These are phyloP conservation scores for Echinochloa phyllopogon DNA, from an alignment of 176 grass and related monocot genomes.

Conservation along the genomic window DNA sequence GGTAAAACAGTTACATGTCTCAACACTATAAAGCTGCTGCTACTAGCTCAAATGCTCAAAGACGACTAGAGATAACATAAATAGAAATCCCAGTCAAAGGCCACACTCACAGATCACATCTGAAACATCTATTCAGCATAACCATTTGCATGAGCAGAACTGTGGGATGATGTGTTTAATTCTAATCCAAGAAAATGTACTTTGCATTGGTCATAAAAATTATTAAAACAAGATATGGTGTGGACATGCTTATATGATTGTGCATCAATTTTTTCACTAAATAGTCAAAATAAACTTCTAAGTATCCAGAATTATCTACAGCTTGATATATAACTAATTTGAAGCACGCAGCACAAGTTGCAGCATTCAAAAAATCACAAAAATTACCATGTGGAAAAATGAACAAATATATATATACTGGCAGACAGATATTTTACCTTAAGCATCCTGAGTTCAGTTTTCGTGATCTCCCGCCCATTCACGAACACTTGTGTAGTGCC, in stretches of 20 bases:
- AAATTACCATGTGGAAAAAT: neutral
- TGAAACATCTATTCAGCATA: neutral
- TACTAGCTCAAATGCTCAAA: neutral
- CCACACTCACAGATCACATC: neutral
- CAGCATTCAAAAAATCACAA: conserved; percentile 1
- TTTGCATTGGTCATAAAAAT: too few relatives aligned
- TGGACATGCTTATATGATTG: neutral
- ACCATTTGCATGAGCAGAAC: too few relatives aligned
- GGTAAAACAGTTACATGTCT: neutral
- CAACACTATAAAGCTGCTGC: neutral
- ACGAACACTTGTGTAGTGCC: conserved; percentile 73
- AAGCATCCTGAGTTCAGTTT: conserved; percentile 63
- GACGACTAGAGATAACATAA: neutral
- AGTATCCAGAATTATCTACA: neutral
- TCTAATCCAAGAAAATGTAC: too few relatives aligned
- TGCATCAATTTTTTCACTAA: neutral
- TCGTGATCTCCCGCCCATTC: conserved; percentile 77
- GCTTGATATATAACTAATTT: neutral
- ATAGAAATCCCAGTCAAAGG: too few relatives aligned
- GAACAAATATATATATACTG: neutral
- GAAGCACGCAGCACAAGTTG: neutral
- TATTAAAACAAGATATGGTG: too few relatives aligned
- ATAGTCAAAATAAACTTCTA: neutral
- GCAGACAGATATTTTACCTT: conserved; percentile 43
- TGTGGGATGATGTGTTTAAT: too few relatives aligned